These are phyloP conservation scores for Arthroderma uncinatum DNA, from an alignment of 2,329 filamentous ascomycete genomes.

Conservation along the genomic window DNA sequence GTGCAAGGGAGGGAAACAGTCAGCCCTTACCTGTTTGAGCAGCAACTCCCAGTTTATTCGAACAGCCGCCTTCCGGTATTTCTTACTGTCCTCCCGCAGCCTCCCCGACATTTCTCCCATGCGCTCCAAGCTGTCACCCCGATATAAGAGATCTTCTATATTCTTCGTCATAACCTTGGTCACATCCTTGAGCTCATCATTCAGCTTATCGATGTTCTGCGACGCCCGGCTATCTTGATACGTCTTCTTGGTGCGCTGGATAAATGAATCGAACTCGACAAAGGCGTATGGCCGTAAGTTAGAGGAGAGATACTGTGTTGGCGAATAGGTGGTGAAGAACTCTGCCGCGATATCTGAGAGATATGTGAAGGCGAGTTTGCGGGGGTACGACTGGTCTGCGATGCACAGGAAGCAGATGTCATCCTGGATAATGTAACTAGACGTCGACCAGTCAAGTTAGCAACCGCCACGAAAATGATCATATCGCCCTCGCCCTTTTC, in stretches of 20 bases:
- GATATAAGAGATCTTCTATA: constrained; percentile 91
- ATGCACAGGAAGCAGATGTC: constrained; percentile 88
- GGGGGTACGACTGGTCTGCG: constrained; percentile 85
- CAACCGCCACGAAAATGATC: no score
- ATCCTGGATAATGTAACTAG: constrained; percentile 70
- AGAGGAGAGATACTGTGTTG: constrained; percentile 60
- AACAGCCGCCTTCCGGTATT: constrained; percentile 85
- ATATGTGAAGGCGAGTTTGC: constrained; percentile 97
- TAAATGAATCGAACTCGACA: constrained; percentile 97
- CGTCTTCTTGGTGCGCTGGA: constrained; percentile 79
- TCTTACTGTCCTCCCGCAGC: constrained; percentile 82
- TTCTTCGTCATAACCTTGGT: constrained; percentile 99
- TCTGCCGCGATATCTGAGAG: constrained; percentile 83
- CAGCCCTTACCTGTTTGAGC: constrained; percentile 61
- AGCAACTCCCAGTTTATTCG: constrained; percentile 97
- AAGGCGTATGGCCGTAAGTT: constrained; percentile 84
- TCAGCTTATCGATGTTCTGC: constrained; percentile 87
- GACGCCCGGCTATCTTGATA: constrained; percentile 87
- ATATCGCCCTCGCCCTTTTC: no score
- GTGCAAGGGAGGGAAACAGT: background rate
- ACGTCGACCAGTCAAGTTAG: constrained; percentile 4
- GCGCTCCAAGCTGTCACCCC: constrained; percentile 84
- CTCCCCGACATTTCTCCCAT: constrained; percentile 92
- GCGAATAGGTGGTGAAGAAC: constrained; percentile 75
- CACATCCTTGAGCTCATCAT: constrained; percentile 93